Conservation (phyloP, 1,284 basidiomycete genomes). For the Wolfiporia cocos region DNA sequence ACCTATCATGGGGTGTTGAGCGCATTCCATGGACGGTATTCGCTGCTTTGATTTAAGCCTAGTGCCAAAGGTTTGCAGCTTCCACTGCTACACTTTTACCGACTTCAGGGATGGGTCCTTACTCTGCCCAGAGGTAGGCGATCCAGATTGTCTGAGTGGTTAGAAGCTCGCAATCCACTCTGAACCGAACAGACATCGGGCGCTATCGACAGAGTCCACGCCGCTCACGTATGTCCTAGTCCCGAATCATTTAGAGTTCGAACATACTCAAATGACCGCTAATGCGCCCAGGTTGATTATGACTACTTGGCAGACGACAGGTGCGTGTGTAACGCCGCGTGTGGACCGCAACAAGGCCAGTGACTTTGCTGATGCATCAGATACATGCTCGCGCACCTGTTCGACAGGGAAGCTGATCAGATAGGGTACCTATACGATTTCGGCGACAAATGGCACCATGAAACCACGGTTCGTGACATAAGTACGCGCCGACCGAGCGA, state of each 20-base stretch:
- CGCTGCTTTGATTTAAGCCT: neutral
- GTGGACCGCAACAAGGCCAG: no score
- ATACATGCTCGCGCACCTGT: conserved; percentile 22
- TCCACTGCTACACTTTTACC: conserved; percentile 1
- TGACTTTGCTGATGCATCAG: no score
- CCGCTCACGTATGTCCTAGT: neutral
- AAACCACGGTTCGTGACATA: conserved; percentile 14
- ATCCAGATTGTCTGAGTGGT: no score
- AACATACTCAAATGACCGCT: no score
- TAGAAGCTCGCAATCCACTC: no score
- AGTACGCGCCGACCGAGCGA: no score
- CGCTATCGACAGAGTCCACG: neutral
- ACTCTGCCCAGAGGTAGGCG: neutral
- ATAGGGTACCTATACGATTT: conserved; percentile 26
- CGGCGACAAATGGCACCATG: conserved; percentile 24
- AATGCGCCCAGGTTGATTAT: neutral
- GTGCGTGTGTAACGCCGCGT: no score
- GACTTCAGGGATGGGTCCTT: conserved; percentile 1
- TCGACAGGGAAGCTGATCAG: conserved; percentile 20
- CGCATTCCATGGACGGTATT: neutral
- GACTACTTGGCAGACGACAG: neutral
- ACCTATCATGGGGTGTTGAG: conserved; percentile 1
- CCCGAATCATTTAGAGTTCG: no score
- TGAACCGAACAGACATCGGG: neutral
- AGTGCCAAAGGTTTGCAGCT: neutral